Conservation (phyloP, 345 rosid species). For the Citrus mangshanensis region DNA sequence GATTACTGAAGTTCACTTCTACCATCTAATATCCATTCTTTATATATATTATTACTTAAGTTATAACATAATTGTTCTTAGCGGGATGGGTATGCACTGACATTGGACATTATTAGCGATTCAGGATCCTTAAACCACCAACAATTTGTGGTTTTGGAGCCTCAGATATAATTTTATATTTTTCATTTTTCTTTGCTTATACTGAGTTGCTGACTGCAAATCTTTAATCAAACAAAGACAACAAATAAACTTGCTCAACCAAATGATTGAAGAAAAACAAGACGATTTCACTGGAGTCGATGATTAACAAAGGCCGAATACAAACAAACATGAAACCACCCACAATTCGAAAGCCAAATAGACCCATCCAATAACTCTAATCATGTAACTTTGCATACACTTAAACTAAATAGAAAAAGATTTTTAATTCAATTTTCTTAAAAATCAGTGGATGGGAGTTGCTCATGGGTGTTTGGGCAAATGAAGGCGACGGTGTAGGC, state of each 20-base stretch:
- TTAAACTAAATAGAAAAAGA: not conserved
- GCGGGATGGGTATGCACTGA: not conserved
- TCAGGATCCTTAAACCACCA: not conserved
- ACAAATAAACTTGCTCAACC: not conserved
- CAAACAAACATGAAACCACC: constrained; percentile 27
- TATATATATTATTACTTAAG: not conserved
- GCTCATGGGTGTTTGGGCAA: constrained; percentile 48
- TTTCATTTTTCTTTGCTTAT: too few species aligned
- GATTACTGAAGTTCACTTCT: not conserved
- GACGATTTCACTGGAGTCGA: constrained; percentile 17
- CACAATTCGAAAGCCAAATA: constrained; percentile 22
- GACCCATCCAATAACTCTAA: constrained; percentile 15
- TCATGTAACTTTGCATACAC: too few species aligned
- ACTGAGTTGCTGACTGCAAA: not conserved
- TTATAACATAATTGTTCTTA: not conserved
- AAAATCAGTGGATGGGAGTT: constrained; percentile 61
- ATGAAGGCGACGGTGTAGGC: constrained; percentile 65
- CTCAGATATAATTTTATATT: too few species aligned
- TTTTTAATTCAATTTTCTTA: constrained; percentile 9
- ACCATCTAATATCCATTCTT: not conserved
- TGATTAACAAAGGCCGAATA: constrained; percentile 21
- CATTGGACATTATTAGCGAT: not conserved
- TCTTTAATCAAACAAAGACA: not conserved
- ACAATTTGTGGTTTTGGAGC: not conserved
- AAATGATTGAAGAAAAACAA: constrained; percentile 19